Conservation (phyloP, 345 rosid species). For the Ceriops decandra region DNA sequence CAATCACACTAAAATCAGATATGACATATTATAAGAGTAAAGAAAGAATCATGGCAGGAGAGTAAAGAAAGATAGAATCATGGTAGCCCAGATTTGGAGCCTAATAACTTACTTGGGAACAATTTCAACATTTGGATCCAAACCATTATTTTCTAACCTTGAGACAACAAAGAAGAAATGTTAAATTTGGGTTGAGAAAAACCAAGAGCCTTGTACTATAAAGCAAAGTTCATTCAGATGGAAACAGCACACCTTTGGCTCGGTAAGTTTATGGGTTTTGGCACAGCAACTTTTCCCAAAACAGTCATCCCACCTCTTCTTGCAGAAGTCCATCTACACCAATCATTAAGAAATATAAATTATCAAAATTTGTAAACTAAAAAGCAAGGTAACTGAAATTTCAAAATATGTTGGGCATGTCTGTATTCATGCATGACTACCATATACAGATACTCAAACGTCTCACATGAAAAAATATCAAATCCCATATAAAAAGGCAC, state of each 20-base stretch:
- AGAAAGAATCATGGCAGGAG: neutral
- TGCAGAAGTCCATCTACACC: slow-evolving; percentile 69
- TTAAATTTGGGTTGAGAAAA: neutral
- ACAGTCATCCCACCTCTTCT: slow-evolving; percentile 91
- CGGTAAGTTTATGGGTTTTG: slow-evolving; percentile 95
- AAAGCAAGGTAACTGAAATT: too few relatives aligned
- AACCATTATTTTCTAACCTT: slow-evolving; percentile 97
- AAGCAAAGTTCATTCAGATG: neutral
- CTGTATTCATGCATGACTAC: too few relatives aligned
- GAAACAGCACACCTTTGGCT: slow-evolving; percentile 73
- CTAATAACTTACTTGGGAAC: slow-evolving; percentile 87
- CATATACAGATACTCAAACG: too few relatives aligned
- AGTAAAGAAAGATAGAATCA: neutral
- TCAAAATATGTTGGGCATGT: too few relatives aligned
- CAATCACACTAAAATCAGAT: neutral
- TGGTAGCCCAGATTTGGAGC: neutral
- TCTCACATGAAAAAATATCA: too few relatives aligned
- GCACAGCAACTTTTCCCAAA: slow-evolving; percentile 92
- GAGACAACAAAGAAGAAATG: slow-evolving; percentile 23
- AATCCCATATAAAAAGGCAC: too few relatives aligned
- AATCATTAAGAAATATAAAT: neutral
- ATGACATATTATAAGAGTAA: neutral
- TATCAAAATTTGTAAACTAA: too few relatives aligned
- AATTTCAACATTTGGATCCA: slow-evolving; percentile 94
- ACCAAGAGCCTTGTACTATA: neutral